phyloP scores from a whole-genome alignment of 768 basidiomycete species.

The Boletus pseudo-olivaceus region DNA sequence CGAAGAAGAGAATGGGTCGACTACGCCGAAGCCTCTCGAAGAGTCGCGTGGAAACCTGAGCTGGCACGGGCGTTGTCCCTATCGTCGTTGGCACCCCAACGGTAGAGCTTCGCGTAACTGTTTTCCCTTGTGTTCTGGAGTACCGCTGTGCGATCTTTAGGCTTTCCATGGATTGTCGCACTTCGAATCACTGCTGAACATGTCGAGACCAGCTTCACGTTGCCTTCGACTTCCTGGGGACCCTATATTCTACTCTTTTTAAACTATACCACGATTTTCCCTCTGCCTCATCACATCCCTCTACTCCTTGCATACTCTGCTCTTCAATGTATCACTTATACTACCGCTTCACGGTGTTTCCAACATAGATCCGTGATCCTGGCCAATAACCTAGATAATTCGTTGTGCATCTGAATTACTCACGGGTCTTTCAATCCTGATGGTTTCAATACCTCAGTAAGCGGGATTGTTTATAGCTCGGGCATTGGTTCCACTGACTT shows the following conservation, averaged over 20 bases:
- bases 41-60: constrained; percentile 84
- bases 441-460: constrained; percentile 21
- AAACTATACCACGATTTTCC: constrained; percentile 28
- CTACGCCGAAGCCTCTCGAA: constrained; percentile 70
- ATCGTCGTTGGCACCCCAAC: constrained; percentile 62
- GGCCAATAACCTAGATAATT: constrained; percentile 28
- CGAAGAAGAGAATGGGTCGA: constrained; percentile 86
- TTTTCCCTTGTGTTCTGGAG: constrained; percentile 1
- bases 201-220: constrained; percentile 16
- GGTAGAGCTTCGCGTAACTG: constrained; percentile 33
- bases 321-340: constrained; percentile 29
- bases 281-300: constrained; percentile 13
- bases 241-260: constrained; percentile 27
- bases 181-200: constrained; percentile 10
- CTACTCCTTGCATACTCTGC: constrained; percentile 30
- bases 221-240: constrained; percentile 20
- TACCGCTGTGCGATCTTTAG: constrained; percentile 13
- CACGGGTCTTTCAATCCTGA: constrained; percentile 1
- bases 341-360: constrained; percentile 13
- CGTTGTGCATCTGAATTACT: constrained; percentile 19
- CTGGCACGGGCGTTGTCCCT: constrained; percentile 71
- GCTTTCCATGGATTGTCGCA: constrained; percentile 7
- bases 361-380: constrained; percentile 29
- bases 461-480: constrained; percentile 14
- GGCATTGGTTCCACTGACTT: constrained; percentile 14